phyloP scores from a whole-genome alignment of 306 rosid species.

The Oemleria cerasiformis region DNA sequence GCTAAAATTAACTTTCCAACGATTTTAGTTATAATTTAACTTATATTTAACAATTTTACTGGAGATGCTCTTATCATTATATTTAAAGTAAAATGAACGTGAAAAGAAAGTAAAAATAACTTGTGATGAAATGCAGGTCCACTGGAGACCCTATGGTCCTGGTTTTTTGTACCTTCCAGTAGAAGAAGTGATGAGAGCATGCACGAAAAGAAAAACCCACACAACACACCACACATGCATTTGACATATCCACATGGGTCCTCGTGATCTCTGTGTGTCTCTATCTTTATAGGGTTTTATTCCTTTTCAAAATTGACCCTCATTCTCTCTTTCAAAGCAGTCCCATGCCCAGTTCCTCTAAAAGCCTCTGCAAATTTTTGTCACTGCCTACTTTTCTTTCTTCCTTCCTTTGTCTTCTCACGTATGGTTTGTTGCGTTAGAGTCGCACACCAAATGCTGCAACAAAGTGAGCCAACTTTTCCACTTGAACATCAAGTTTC shows the following conservation, averaged over 20 bases:
- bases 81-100: no score
- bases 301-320: slow-evolving; percentile 27
- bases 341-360: not conserved
- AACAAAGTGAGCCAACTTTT: slow-evolving; percentile 31
- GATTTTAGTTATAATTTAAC: no score
- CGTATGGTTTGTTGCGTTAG: slow-evolving; percentile 3
- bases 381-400: not conserved
- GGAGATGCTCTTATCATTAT: no score
- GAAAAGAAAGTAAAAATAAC: no score
- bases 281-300: slow-evolving; percentile 19
- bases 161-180: no score
- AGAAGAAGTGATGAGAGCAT: not conserved
- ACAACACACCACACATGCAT: not conserved
- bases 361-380: not conserved
- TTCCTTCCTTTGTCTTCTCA: slow-evolving; percentile 20
- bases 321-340: slow-evolving; percentile 9
- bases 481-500: not conserved
- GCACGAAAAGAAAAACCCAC: not conserved
- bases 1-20: no score
- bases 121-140: no score
- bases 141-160: no score
- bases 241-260: slow-evolving; percentile 20
- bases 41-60: no score
- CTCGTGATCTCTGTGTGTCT: slow-evolving; percentile 32
- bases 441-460: slow-evolving; percentile 15